These are phyloP conservation scores for Daldinia eschscholtzii DNA, from an alignment of 2,329 filamentous ascomycete species.

Conservation along the genomic window DNA sequence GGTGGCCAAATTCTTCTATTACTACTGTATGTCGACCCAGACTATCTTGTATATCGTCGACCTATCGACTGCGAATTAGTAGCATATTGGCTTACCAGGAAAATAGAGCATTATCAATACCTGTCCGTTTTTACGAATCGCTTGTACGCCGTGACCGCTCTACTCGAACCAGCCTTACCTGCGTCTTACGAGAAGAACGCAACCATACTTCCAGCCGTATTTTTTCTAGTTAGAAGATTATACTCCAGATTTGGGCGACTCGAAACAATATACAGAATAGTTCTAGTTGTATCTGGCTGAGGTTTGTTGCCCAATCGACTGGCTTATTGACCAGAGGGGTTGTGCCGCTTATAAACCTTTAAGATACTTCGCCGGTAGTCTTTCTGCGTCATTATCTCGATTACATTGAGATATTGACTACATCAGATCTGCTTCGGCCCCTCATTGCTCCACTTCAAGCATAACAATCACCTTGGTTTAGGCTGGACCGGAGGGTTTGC, in stretches of 20 bases:
- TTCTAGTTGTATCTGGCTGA: constrained; percentile 14
- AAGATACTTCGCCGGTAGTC: constrained; percentile 19
- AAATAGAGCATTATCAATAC: constrained; percentile 32
- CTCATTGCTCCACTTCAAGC: constrained; percentile 26
- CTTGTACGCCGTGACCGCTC: constrained; percentile 29
- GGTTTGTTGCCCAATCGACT: constrained; percentile 18
- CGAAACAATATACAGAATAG: constrained; percentile 11
- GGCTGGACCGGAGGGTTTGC: constrained; percentile 8
- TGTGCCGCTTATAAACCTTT: constrained; percentile 13
- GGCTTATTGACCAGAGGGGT: constrained; percentile 15
- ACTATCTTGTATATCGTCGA: constrained; percentile 25
- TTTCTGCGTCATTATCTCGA: constrained; percentile 17
- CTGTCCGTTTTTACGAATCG: constrained; percentile 23
- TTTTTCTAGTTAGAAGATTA: constrained; percentile 18
- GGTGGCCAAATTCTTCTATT: constrained; percentile 19
- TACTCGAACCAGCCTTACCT: constrained; percentile 6
- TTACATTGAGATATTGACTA: constrained; percentile 24
- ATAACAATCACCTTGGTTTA: constrained; percentile 14
- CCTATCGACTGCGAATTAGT: constrained; percentile 17
- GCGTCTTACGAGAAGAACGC: constrained; percentile 12
- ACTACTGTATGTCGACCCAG: constrained; percentile 21
- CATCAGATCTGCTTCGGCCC: constrained; percentile 15
- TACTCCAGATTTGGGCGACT: constrained; percentile 3
- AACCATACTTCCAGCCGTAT: constrained; percentile 14
- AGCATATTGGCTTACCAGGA: constrained; percentile 35